phyloP scores from a whole-genome alignment of 495 filamentous ascomycete species.

The Penicillium silybi region DNA sequence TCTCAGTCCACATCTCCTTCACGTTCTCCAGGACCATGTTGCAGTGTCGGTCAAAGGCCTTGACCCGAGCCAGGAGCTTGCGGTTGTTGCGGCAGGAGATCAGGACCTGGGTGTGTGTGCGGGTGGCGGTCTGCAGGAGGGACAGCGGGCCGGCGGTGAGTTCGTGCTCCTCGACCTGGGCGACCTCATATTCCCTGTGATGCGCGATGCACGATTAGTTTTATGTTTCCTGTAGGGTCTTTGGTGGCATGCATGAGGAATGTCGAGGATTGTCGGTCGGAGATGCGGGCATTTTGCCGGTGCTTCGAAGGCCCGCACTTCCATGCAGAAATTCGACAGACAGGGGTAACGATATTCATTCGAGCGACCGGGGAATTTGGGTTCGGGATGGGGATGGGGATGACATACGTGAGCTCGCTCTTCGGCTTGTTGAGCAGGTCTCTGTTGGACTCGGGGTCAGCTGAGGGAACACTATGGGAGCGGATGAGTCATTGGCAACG shows the following conservation, averaged over 20 bases:
- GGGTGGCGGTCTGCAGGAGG: conserved; percentile 88
- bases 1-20: conserved; percentile 99
- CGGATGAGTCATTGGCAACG: conserved; percentile 21
- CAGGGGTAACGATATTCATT: not conserved
- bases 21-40: conserved; percentile 98
- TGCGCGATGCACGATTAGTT: conserved; percentile 19
- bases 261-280: conserved; percentile 15
- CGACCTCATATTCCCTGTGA: conserved; percentile 80
- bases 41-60: conserved; percentile 91
- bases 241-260: conserved; percentile 20
- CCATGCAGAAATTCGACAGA: conserved; percentile 9
- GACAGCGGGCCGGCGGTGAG: conserved; percentile 83
- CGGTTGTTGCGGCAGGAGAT: conserved; percentile 89
- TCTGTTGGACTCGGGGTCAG: conserved; percentile 39
- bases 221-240: conserved; percentile 18
- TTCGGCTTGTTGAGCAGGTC: conserved; percentile 78
- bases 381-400: not conserved
- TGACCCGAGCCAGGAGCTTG: conserved; percentile 75
- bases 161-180: conserved; percentile 84
- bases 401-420: conserved; percentile 71
- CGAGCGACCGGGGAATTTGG: conserved; percentile 8
- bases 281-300: conserved; percentile 8
- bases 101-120: conserved; percentile 81
- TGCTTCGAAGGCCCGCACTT: not conserved
- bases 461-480: not conserved